Evolutionary conservation across 1,139 yeast genomes (phyloP), one percentile per base, ranked within the genome.

Genomic region (Arxiozyma slooffiae): DNA sequence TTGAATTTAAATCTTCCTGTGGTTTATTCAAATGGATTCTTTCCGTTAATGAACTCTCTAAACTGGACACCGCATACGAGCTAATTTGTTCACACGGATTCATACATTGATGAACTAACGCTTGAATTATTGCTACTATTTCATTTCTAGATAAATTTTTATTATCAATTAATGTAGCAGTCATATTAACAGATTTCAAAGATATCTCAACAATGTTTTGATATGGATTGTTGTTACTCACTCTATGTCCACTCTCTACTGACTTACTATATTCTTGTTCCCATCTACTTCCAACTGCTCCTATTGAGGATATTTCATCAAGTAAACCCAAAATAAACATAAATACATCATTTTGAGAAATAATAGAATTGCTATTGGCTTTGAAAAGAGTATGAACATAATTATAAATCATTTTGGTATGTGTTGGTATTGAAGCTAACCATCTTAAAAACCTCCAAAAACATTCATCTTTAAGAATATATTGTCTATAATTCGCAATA

Each of bases 11-110:
- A 16, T 5, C 26, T 20, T 64, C 72, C 50, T 53, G 68, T 49
- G 57, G 18, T 21, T 24, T 54, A 9, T 60, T 58, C 3, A 60
- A 55, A 11, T 56, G 63, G 51, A 72, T 60, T 0, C 75, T 53
- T 34, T 55, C 59, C 55, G 60, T 81, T 58, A 55, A 77, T 57
- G 77, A 63, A 51, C 70, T 62, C 59, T 80, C 80, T 60, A 89
- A 70, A 18, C 77, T 63, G 51, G 75, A 70, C 52, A 84, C 65
- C 0, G 96, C 92, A 64, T 73, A 78, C 0, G 76, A 68, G 45
- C 96, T 73, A 14, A 89, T 73, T 62, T 85, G 89, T 38, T 87
- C 75, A 63, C 95, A 86, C 9, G 95, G 95, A 60, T 88, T 89
- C 64, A 85, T 78, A 63, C 96, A 86, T 67, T 89, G 96, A 59